A percentile compares a stretch with the other conserved stretches of the same genome.
Evolutionary conservation across 257 asterid species (phyloP).

Genomic region (Salvia splendens): DNA sequence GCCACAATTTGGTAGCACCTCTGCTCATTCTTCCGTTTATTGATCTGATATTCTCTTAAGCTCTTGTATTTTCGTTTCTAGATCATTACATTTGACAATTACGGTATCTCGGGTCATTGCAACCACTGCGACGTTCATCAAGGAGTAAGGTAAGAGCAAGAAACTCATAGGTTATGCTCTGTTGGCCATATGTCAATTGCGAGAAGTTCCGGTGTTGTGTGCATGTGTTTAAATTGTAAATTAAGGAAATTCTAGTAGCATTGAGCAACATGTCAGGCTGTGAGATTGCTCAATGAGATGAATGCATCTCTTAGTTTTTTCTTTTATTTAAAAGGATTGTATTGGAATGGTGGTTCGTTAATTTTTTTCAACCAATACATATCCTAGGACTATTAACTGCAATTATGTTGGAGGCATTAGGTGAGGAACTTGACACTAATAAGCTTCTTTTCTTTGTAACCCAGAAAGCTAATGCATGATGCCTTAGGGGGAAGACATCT

Average conservation of each 20-base stretch:
- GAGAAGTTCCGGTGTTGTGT: background rate
- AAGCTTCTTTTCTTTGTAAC: conserved; percentile 31
- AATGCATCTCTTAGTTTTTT: background rate
- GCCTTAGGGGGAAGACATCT: conserved; percentile 38
- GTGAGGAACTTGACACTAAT: conserved; percentile 11
- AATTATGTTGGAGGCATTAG: no score
- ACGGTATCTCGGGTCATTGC: conserved; percentile 94
- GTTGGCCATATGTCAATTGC: background rate
- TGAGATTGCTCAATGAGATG: background rate
- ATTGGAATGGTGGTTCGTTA: background rate
- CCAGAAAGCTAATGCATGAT: conserved; percentile 58
- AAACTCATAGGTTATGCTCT: conserved; percentile 16
- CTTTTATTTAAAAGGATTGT: background rate
- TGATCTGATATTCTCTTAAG: background rate
- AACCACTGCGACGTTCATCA: conserved; percentile 42
- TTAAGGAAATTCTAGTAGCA: background rate
- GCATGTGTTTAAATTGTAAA: background rate
- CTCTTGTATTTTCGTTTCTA: conserved; percentile 35
- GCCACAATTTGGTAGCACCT: background rate
- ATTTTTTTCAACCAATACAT: conserved; percentile 19
- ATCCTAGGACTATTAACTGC: background rate
- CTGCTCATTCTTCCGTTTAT: background rate
- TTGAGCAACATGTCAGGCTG: background rate
- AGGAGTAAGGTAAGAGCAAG: conserved; percentile 67
- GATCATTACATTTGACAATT: conserved; percentile 79